phyloP scores from a whole-genome alignment of 306 rosid species.

The Delonix regia region DNA sequence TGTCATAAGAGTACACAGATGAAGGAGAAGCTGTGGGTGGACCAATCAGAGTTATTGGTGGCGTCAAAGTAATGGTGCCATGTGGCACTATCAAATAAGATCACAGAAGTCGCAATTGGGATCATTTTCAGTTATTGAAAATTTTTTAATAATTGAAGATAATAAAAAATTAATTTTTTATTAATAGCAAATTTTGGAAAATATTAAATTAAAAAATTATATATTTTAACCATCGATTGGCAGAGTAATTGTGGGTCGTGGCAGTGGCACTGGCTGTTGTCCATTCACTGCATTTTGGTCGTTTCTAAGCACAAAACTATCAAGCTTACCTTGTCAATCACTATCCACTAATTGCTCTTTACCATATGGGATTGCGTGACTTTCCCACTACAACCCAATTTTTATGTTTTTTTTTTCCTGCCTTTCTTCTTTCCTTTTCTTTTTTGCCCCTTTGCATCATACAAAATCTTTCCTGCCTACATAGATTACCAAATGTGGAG shows the following conservation, averaged over 20 bases:
- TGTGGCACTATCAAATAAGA: background rate
- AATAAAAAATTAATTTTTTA: too few species aligned
- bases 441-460: background rate
- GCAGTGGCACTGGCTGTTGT: too few species aligned
- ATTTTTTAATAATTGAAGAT: too few species aligned
- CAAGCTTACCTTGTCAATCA: background rate
- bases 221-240: too few species aligned
- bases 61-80: background rate
- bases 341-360: background rate
- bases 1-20: too few species aligned
- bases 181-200: too few species aligned
- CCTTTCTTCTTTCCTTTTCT: background rate
- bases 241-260: background rate
- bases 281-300: background rate
- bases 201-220: too few species aligned
- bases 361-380: background rate
- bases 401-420: background rate
- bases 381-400: background rate
- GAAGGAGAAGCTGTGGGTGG: background rate
- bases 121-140: too few species aligned
- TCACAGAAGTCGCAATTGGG: background rate
- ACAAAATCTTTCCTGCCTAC: slow-evolving; percentile 11
- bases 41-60: background rate
- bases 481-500: background rate
- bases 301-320: background rate